These are phyloP conservation scores for Monosporascus sp. DNA, from an alignment of 2,329 filamentous ascomycete species.

Conservation along the genomic window DNA sequence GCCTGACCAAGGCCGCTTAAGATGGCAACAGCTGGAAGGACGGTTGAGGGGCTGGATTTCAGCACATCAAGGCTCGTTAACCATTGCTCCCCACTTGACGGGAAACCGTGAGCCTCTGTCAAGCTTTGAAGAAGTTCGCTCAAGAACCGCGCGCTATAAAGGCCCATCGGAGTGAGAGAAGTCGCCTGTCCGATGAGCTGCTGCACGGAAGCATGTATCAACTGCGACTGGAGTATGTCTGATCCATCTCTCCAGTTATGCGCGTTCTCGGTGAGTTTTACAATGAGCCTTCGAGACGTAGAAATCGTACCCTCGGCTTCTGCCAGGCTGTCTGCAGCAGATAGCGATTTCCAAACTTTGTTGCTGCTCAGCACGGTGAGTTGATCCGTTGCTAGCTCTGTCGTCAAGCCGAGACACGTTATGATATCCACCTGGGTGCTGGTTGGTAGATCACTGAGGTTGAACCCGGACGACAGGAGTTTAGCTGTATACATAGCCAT, in stretches of 20 bases:
- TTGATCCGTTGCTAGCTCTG: slow-evolving; percentile 50
- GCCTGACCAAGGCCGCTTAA: slow-evolving; percentile 48
- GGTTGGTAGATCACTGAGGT: slow-evolving; percentile 33
- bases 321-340: slow-evolving; percentile 27
- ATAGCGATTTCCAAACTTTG: slow-evolving; percentile 42
- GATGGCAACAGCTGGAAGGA: slow-evolving; percentile 44
- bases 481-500: slow-evolving; percentile 66
- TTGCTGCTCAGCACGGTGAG: slow-evolving; percentile 38
- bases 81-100: slow-evolving; percentile 40
- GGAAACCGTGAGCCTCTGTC: slow-evolving; percentile 41
- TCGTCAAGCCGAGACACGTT: slow-evolving; percentile 45
- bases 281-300: slow-evolving; percentile 33
- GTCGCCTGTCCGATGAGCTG: slow-evolving; percentile 39
- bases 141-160: slow-evolving; percentile 51
- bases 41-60: slow-evolving; percentile 40
- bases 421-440: slow-evolving; percentile 45
- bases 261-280: slow-evolving; percentile 26
- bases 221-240: slow-evolving; percentile 27
- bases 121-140: slow-evolving; percentile 43
- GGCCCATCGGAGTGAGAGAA: slow-evolving; percentile 35
- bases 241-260: slow-evolving; percentile 33
- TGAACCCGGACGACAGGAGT: slow-evolving; percentile 43
- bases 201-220: slow-evolving; percentile 38
- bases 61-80: slow-evolving; percentile 40
- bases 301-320: slow-evolving; percentile 41